Base-by-base conservation (phyloP, 805 yeast genomes). In the Hanseniaspora lachancei region DNA sequence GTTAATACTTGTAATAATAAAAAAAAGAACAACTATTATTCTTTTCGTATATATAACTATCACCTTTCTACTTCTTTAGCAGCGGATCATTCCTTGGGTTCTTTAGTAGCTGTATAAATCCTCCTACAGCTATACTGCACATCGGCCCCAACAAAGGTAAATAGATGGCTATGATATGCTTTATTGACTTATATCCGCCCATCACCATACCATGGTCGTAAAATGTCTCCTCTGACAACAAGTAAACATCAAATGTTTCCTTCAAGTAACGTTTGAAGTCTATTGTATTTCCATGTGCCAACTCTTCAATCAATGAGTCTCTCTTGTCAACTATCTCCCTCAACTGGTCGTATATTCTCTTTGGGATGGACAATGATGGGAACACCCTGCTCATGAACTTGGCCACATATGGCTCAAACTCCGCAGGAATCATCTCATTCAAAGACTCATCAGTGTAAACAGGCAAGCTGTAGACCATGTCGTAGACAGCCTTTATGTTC, bases 121-220 rank as follows among this genome's bases (percentile, higher is more conserved):
- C 84, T 56, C 82, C 65, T 1, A 73, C 21, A 13, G 78, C 65
- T 23, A 93, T 89, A 27, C 91, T 77, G 1, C 77, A 70, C 38
- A 89, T 72, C 1, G 98, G 98, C 0, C 97, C 97, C 38, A 89
- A 67, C 47, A 91, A 71, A 0, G 98, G 98, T 64, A 88, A 72
- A 61, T 89, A 93, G 1, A 93, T 95, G 0, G 98, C 97, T 63
- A 93, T 74, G 67, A 87, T 89, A 66, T 91, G 98, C 67, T 91
- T 97, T 60, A 86, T 91, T 0, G 98, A 97, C 73, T 89, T 88
- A 67, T 86, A 89, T 56, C 84, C 87, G 65, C 91, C 97, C 63
- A 88, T 95, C 32, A 93, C 87, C 96, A 93, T 91, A 66, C 84
- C 89, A 62, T 86, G 86, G 62, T 91, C 95, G 67, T 91, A 91